phyloP scores from a whole-genome alignment of 169 alveolate species.

The Eimeria mitis region DNA sequence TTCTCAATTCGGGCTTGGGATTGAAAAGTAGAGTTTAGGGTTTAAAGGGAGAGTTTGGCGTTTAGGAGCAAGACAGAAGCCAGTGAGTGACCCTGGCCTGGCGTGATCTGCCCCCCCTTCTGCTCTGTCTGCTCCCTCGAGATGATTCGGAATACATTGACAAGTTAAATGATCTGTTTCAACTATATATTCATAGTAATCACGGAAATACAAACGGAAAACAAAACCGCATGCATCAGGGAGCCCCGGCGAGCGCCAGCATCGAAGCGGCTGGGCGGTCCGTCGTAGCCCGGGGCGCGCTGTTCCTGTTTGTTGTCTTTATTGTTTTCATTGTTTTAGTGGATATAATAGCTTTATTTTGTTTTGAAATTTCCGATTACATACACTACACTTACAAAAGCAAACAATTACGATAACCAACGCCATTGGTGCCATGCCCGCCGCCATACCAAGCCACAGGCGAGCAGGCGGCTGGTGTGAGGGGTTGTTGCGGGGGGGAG shows the following conservation, averaged over 20 bases:
- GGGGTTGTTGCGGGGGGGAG: neutral
- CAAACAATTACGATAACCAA: too few species aligned
- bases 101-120: neutral
- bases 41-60: neutral
- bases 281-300: neutral
- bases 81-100: constrained; percentile 24
- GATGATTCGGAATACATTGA: neutral
- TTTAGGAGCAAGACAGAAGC: neutral
- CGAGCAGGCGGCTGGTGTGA: neutral
- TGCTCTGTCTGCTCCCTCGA: neutral
- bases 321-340: neutral
- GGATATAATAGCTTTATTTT: neutral
- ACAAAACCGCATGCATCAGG: neutral
- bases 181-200: neutral
- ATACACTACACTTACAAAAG: too few species aligned
- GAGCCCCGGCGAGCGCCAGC: constrained; percentile 29
- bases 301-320: neutral
- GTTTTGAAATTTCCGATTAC: neutral
- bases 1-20: neutral
- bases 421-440: too few species aligned
- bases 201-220: neutral
- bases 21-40: neutral
- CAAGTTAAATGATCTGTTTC: neutral
- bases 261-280: constrained; percentile 25
- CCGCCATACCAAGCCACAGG: too few species aligned